phyloP scores from a whole-genome alignment of 108 stramenopile genomes.

The Nitzschia sp. region DNA sequence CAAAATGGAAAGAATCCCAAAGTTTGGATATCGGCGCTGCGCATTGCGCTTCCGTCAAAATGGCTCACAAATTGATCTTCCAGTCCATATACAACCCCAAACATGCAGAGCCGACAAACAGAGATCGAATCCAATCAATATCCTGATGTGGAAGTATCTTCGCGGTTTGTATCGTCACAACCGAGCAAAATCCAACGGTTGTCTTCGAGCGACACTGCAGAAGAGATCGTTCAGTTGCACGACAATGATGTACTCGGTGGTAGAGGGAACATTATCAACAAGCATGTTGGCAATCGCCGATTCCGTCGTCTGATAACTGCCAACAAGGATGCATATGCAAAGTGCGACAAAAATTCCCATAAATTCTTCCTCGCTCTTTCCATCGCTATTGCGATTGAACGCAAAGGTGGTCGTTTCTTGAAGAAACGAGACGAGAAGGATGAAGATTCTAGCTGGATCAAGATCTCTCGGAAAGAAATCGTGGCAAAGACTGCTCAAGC shows the following conservation, averaged over 20 bases:
- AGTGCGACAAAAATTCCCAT: constrained; percentile 32
- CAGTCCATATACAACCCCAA: background rate
- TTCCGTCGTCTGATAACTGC: constrained; percentile 30
- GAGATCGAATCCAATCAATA: background rate
- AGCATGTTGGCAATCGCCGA: constrained; percentile 43
- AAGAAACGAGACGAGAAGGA: constrained; percentile 16
- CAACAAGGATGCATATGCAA: constrained; percentile 10
- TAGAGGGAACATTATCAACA: constrained; percentile 49
- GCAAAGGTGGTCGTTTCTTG: constrained; percentile 50
- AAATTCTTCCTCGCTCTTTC: constrained; percentile 43
- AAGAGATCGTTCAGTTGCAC: background rate
- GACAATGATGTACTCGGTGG: constrained; percentile 51
- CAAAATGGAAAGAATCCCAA: background rate
- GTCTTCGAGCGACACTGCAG: background rate
- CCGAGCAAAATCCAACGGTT: background rate
- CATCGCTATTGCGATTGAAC: constrained; percentile 38
- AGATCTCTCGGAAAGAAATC: constrained; percentile 44
- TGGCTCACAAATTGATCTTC: background rate
- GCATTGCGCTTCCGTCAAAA: no score
- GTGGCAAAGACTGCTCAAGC: constrained; percentile 67
- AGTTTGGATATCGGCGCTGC: no score
- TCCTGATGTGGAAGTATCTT: background rate
- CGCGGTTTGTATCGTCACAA: background rate
- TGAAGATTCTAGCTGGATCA: constrained; percentile 5
- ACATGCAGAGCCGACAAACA: background rate